Percentiles rank a stretch among this genome's conserved stretches.
Conservation (phyloP, 768 basidiomycete genomes). For the Astraeus odoratus region DNA sequence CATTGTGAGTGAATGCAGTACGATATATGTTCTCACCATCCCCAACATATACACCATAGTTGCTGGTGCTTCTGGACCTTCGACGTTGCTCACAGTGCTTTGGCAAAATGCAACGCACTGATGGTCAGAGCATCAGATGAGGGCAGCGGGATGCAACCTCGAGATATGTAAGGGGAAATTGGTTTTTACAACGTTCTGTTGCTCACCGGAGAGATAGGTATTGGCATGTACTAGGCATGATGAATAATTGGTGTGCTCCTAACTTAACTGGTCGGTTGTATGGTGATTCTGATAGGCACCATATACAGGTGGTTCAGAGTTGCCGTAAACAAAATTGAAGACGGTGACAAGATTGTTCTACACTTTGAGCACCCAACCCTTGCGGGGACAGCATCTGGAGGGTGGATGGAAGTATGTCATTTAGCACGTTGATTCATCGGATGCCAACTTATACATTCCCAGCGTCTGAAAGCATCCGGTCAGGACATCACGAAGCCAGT, state of each 20-base stretch:
- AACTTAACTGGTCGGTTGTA: background rate
- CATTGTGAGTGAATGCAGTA: conserved; percentile 29
- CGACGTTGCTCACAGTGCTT: conserved; percentile 26
- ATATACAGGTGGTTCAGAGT: conserved; percentile 49
- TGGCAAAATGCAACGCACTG: conserved; percentile 33
- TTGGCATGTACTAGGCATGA: conserved; percentile 54
- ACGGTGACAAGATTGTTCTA: conserved; percentile 22
- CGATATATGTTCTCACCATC: background rate
- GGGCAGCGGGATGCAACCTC: conserved; percentile 39
- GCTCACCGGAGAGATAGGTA: conserved; percentile 22
- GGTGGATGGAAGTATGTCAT: conserved; percentile 50
- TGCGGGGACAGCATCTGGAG: conserved; percentile 39
- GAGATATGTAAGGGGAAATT: conserved; percentile 38
- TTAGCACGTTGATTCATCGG: background rate
- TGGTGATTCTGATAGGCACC: background rate
- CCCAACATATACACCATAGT: conserved; percentile 5
- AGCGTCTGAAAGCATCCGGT: conserved; percentile 41
- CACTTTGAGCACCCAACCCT: conserved; percentile 55
- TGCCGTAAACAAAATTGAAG: conserved; percentile 33
- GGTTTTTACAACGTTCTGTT: background rate
- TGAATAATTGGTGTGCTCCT: conserved; percentile 40
- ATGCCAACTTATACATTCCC: background rate
- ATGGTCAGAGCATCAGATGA: conserved; percentile 53
- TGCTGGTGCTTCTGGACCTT: conserved; percentile 60
- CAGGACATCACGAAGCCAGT: conserved; percentile 36